Percentiles rank a stretch among this genome's conserved stretches.
Evolutionary conservation across 192 early-diverging fungal genomes (phyloP).

Genomic region (Cetraspora pellucida): DNA sequence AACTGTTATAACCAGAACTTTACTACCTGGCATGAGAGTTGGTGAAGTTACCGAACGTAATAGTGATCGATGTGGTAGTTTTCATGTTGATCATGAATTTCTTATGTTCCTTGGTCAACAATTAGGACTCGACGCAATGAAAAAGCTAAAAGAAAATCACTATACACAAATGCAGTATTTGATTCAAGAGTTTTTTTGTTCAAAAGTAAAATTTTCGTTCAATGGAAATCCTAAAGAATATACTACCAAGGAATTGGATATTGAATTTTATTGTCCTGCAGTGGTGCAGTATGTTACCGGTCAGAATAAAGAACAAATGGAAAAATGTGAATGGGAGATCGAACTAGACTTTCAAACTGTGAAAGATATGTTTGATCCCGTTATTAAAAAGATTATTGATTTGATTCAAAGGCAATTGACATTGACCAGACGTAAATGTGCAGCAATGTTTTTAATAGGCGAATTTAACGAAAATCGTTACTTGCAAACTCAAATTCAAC

Average conservation of each 20-base stretch:
- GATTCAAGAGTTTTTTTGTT: slow-evolving; percentile 24
- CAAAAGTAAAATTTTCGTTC: slow-evolving; percentile 25
- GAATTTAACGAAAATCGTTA: slow-evolving; percentile 58
- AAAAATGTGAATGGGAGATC: slow-evolving; percentile 51
- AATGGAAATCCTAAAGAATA: slow-evolving; percentile 24
- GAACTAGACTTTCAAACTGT: slow-evolving; percentile 51
- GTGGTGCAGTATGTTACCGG: slow-evolving; percentile 37
- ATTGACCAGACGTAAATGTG: slow-evolving; percentile 43
- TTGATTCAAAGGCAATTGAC: slow-evolving; percentile 55
- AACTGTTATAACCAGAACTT: slow-evolving; percentile 43
- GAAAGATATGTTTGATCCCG: slow-evolving; percentile 60
- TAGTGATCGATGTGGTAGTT: slow-evolving; percentile 48
- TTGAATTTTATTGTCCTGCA: slow-evolving; percentile 30
- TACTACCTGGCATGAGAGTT: slow-evolving; percentile 40
- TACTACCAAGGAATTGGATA: slow-evolving; percentile 16
- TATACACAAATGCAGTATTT: slow-evolving; percentile 32
- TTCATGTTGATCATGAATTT: slow-evolving; percentile 49
- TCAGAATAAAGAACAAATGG: slow-evolving; percentile 44
- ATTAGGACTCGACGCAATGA: slow-evolving; percentile 44
- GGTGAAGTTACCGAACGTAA: slow-evolving; percentile 36
- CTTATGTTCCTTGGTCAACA: slow-evolving; percentile 50
- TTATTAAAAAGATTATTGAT: slow-evolving; percentile 54
- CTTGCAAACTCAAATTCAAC: slow-evolving; percentile 48
- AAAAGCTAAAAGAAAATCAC: slow-evolving; percentile 42
- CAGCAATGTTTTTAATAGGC: slow-evolving; percentile 61